These are phyloP conservation scores for Poa pratensis DNA, from an alignment of 176 grass and related monocot species.

Conservation along the genomic window DNA sequence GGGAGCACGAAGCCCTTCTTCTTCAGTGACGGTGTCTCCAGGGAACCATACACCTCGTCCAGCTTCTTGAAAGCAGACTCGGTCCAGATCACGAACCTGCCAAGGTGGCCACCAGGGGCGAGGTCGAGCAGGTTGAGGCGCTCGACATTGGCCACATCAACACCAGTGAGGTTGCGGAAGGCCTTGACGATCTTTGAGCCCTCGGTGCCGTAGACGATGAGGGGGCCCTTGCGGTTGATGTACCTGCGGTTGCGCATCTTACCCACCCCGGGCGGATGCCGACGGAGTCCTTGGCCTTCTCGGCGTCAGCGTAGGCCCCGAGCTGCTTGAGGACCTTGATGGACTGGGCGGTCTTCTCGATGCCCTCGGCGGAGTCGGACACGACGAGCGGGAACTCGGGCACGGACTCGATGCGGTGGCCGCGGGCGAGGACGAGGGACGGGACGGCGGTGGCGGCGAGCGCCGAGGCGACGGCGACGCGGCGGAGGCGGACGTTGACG, in stretches of 20 bases:
- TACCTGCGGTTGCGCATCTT: constrained; percentile 91
- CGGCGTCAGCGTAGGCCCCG: constrained; percentile 68
- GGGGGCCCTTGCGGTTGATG: constrained; percentile 81
- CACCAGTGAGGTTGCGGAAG: constrained; percentile 85
- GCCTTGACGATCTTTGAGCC: constrained; percentile 91
- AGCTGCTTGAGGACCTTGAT: constrained; percentile 85
- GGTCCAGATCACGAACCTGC: constrained; percentile 90
- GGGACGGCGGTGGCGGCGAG: constrained; percentile 82
- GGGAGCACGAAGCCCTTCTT: constrained; percentile 93
- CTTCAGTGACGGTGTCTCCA: constrained; percentile 59
- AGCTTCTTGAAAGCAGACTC: constrained; percentile 92
- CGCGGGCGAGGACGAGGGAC: constrained; percentile 67
- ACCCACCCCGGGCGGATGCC: constrained; percentile 68
- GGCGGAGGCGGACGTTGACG: constrained; percentile 63
- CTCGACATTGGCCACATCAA: constrained; percentile 82
- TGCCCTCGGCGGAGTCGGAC: constrained; percentile 60
- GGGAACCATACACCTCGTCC: constrained; percentile 70
- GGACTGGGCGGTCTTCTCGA: constrained; percentile 86
- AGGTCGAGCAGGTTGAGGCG: constrained; percentile 87
- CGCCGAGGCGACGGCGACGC: constrained; percentile 60
- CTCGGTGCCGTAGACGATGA: constrained; percentile 80
- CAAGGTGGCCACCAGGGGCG: constrained; percentile 84
- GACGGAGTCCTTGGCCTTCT: constrained; percentile 83
- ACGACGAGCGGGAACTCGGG: constrained; percentile 81
- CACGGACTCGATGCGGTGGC: constrained; percentile 70